Evolutionary conservation across 371 early-diverging fungal genomes (phyloP).

Genomic region (Mucor indicus): DNA sequence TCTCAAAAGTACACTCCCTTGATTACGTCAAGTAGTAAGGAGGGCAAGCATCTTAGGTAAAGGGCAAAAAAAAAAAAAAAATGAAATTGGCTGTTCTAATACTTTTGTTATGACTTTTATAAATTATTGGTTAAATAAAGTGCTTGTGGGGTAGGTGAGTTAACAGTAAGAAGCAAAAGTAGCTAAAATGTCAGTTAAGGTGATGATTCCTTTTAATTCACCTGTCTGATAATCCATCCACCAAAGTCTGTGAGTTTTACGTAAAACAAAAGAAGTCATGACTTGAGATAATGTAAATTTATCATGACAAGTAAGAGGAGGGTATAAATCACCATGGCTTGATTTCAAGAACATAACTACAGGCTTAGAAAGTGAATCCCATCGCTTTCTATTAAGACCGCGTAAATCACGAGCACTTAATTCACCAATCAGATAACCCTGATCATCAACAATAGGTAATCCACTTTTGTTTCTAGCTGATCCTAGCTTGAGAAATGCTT

Average conservation of each 20-base stretch:
- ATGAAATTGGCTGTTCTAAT: too few species aligned
- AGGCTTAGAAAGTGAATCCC: constrained; percentile 40
- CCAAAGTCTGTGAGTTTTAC: constrained; percentile 58
- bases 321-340: constrained; percentile 46
- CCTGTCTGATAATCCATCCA: constrained; percentile 47
- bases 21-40: too few species aligned
- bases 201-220: constrained; percentile 54
- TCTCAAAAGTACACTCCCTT: too few species aligned
- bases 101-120: too few species aligned
- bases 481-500: constrained; percentile 50
- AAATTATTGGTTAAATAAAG: too few species aligned
- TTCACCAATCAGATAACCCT: constrained; percentile 45
- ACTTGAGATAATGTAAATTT: constrained; percentile 58
- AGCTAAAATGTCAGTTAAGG: constrained; percentile 22
- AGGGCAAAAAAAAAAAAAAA: too few species aligned
- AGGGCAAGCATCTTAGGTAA: too few species aligned
- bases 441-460: constrained; percentile 52
- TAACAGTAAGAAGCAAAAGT: constrained; percentile 15
- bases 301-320: constrained; percentile 54
- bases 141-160: too few species aligned
- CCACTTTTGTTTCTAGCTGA: constrained; percentile 38
- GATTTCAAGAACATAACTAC: constrained; percentile 40
- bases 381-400: constrained; percentile 53
- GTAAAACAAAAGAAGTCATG: constrained; percentile 52
- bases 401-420: constrained; percentile 62